Conservation (phyloP, 2,329 filamentous ascomycete species). For the Hypoxylon sp. region DNA sequence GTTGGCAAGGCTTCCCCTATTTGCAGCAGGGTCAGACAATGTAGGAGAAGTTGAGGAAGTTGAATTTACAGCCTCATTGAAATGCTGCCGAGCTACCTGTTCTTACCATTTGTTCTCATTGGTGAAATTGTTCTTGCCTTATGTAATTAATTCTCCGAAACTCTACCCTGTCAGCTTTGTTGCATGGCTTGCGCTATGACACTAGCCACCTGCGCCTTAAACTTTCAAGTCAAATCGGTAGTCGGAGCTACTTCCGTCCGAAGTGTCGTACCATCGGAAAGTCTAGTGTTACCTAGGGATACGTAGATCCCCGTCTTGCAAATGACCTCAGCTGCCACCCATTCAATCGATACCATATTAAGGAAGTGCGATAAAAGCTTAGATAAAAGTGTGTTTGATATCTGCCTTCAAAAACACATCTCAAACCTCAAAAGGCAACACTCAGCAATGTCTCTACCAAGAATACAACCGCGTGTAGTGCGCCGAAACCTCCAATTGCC, state of each 20-base stretch:
- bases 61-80: constrained; percentile 29
- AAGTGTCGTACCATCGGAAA: constrained; percentile 6
- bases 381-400: neutral
- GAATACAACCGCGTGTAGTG: constrained; percentile 43
- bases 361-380: constrained; percentile 1
- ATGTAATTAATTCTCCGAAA: constrained; percentile 14
- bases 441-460: constrained; percentile 48
- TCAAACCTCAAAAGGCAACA: neutral
- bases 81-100: constrained; percentile 2
- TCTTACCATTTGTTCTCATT: constrained; percentile 14
- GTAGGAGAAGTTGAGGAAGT: constrained; percentile 19
- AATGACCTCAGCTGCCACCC: constrained; percentile 4
- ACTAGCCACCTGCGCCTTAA: constrained; percentile 7
- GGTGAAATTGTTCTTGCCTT: constrained; percentile 3
- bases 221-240: neutral
- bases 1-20: constrained; percentile 14
- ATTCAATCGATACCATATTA: neutral
- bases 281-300: neutral
- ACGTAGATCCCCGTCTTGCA: neutral
- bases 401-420: neutral
- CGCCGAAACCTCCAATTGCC: constrained; percentile 46
- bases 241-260: neutral
- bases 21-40: constrained; percentile 10
- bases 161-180: neutral
- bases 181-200: neutral